These are phyloP conservation scores for Suhomyces pyralidae DNA, from an alignment of 805 yeast species.

Conservation along the genomic window DNA sequence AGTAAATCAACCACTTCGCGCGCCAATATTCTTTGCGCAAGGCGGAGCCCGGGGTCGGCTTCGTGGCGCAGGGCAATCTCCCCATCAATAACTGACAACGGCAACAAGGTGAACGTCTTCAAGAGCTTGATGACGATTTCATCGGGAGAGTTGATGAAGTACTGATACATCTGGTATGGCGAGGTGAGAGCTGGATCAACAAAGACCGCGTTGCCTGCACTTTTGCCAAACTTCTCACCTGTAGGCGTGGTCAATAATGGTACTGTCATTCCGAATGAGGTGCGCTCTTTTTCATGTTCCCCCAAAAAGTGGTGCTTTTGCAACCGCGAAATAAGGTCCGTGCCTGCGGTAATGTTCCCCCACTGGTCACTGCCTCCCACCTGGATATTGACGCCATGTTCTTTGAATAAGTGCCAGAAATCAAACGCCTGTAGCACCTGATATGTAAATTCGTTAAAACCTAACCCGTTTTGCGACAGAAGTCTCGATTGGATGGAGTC, in stretches of 20 bases:
- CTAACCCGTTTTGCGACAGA: slow-evolving; percentile 68
- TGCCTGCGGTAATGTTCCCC: slow-evolving; percentile 97
- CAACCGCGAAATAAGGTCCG: slow-evolving; percentile 75
- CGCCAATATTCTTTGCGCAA: slow-evolving; percentile 78
- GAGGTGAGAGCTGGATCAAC: slow-evolving; percentile 72
- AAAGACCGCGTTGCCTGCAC: slow-evolving; percentile 95
- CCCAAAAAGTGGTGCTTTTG: slow-evolving; percentile 11
- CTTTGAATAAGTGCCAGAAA: slow-evolving; percentile 72
- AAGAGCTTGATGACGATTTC: slow-evolving; percentile 67
- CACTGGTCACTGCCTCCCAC: slow-evolving; percentile 98
- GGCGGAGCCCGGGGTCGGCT: slow-evolving; percentile 56
- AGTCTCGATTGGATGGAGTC: slow-evolving; percentile 82
- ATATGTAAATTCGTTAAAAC: slow-evolving; percentile 91
- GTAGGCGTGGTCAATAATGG: slow-evolving; percentile 83
- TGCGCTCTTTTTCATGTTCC: slow-evolving; percentile 3
- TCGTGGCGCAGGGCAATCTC: slow-evolving; percentile 51
- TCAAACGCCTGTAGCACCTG: slow-evolving; percentile 93
- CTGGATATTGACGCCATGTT: slow-evolving; percentile 64
- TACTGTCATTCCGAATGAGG: slow-evolving; percentile 72
- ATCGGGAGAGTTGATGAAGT: slow-evolving; percentile 76
- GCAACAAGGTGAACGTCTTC: slow-evolving; percentile 76
- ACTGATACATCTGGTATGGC: slow-evolving; percentile 81
- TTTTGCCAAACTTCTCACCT: slow-evolving; percentile 94
- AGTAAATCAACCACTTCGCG: slow-evolving; percentile 81
- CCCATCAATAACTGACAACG: slow-evolving; percentile 53